Evolutionary conservation across 2,329 filamentous ascomycete genomes (phyloP).

Genomic region (Madurella mycetomatis): DNA sequence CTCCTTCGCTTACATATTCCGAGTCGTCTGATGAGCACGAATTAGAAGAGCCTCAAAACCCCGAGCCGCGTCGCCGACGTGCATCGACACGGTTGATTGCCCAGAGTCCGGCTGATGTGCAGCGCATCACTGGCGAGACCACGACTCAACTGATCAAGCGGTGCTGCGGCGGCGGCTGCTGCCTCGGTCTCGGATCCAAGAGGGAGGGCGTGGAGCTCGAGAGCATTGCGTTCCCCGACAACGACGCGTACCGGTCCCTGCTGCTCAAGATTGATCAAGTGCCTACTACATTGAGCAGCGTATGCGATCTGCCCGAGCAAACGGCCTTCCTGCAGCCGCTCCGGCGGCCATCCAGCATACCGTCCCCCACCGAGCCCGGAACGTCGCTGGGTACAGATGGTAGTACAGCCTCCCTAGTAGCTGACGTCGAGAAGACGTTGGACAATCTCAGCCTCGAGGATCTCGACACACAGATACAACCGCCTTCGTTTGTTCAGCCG

Average conservation of each 20-base stretch:
- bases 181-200: constrained; percentile 45
- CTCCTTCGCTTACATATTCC: constrained; percentile 60
- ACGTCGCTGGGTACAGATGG: constrained; percentile 40
- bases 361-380: constrained; percentile 48
- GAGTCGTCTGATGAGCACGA: constrained; percentile 56
- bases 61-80: constrained; percentile 51
- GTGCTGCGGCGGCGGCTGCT: constrained; percentile 63
- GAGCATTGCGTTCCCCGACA: constrained; percentile 62
- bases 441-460: constrained; percentile 34
- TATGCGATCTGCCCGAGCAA: constrained; percentile 69
- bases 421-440: constrained; percentile 23
- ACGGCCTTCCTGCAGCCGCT: constrained; percentile 66
- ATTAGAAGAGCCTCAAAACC: constrained; percentile 44
- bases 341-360: constrained; percentile 33
- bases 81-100: constrained; percentile 66
- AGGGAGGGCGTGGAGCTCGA: constrained; percentile 49
- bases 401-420: constrained; percentile 34
- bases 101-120: constrained; percentile 58
- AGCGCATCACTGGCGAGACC: constrained; percentile 60
- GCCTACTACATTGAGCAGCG: constrained; percentile 65
- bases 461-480: constrained; percentile 61
- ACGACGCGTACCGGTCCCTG: constrained; percentile 77
- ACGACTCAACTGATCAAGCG: constrained; percentile 57
- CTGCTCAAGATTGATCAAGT: constrained; percentile 72
- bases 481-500: constrained; percentile 86